Percentiles rank a stretch among this genome's conserved stretches.
Conservation (phyloP, 208 protist species). For the Wallacemonas sp. region DNA sequence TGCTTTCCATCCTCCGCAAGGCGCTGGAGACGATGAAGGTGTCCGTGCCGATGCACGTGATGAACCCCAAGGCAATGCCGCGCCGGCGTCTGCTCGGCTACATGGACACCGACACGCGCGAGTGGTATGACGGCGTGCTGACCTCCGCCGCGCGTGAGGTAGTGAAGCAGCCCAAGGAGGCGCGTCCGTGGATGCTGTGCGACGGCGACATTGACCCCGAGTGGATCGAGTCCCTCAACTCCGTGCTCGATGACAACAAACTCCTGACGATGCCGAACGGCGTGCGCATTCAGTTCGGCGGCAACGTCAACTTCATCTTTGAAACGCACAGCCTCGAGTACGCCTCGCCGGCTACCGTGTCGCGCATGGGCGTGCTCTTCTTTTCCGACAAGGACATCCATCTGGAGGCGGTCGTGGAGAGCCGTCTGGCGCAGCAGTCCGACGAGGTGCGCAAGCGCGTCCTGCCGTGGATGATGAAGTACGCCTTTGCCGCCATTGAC, state of each 20-base stretch:
- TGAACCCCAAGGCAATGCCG: conserved; percentile 96
- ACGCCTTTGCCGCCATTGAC: conserved; percentile 79
- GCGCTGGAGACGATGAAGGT: conserved; percentile 76
- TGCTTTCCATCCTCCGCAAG: conserved; percentile 84
- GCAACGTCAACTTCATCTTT: conserved; percentile 96
- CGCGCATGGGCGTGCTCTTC: conserved; percentile 96
- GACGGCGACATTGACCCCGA: conserved; percentile 98
- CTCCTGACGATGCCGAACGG: conserved; percentile 98
- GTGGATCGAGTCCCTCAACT: conserved; percentile 99
- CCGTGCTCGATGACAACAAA: conserved; percentile 99
- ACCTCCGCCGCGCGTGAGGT: conserved; percentile 91
- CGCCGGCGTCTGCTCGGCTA: conserved; percentile 93
- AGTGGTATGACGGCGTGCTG: conserved; percentile 99
- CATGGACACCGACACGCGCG: conserved; percentile 96
- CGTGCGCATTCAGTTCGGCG: conserved; percentile 96
- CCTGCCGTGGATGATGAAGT: conserved; percentile 77
- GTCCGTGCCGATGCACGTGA: conserved; percentile 77
- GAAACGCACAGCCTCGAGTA: conserved; percentile 97
- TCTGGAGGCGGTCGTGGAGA: conserved; percentile 81
- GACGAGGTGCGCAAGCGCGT: conserved; percentile 41
- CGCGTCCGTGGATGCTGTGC: conserved; percentile 93
- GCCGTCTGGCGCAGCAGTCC: conserved; percentile 65
- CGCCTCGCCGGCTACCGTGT: conserved; percentile 99
- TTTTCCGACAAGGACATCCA: conserved; percentile 95
- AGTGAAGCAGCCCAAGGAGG: conserved; percentile 70